Conservation (phyloP, 805 yeast species). For the Grigorovia yakushimaensis region DNA sequence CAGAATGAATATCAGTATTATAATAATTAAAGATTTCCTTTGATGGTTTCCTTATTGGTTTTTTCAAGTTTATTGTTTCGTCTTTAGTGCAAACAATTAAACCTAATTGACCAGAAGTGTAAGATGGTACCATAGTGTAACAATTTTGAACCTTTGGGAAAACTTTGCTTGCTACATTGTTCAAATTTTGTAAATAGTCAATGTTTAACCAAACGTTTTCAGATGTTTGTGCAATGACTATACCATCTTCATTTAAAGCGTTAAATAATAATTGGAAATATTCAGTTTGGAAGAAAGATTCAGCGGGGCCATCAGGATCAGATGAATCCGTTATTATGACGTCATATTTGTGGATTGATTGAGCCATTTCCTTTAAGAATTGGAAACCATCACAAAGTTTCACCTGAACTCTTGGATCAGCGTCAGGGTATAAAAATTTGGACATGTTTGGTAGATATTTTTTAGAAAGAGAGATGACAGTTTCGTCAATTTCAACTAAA, state of each 20-base stretch:
- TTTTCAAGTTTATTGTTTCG: conserved; percentile 33
- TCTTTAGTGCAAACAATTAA: conserved; percentile 63
- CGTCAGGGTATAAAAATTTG: conserved; percentile 33
- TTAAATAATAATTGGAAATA: conserved; percentile 60
- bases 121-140: conserved; percentile 78
- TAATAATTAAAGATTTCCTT: conserved; percentile 58
- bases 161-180: conserved; percentile 41
- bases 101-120: conserved; percentile 84
- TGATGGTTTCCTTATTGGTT: conserved; percentile 42
- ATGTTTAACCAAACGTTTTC: conserved; percentile 73
- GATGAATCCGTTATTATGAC: conserved; percentile 86
- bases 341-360: conserved; percentile 43
- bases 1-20: conserved; percentile 52
- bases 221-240: conserved; percentile 70
- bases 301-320: conserved; percentile 96
- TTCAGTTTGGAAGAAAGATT: conserved; percentile 67
- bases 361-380: conserved; percentile 40
- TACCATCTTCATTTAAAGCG: conserved; percentile 50
- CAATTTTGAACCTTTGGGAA: conserved; percentile 56
- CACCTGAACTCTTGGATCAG: conserved; percentile 54
- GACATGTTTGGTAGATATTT: conserved; percentile 75
- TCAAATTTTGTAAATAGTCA: conserved; percentile 38
- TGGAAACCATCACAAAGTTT: conserved; percentile 78
- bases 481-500: conserved; percentile 82
- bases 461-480: conserved; percentile 63